These are phyloP conservation scores for Boechera retrofracta DNA, from an alignment of 345 rosid species.

Conservation along the genomic window DNA sequence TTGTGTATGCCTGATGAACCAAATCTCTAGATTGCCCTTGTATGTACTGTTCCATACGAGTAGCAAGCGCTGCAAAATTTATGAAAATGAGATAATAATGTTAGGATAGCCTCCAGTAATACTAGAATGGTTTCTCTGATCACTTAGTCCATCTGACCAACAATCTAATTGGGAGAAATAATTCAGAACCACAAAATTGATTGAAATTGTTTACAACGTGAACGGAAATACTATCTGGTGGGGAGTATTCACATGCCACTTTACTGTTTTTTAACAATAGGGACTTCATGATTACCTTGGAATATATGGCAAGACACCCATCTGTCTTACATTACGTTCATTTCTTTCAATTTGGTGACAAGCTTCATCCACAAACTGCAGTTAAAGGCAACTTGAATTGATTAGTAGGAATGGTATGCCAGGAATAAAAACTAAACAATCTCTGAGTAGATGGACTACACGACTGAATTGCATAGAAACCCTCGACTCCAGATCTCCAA, in stretches of 20 bases:
- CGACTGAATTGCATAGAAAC: conserved; percentile 91
- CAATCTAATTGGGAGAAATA: conserved; percentile 2
- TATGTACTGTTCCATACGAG: conserved; percentile 99
- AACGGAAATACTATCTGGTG: background rate
- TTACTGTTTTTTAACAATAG: background rate
- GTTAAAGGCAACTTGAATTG: conserved; percentile 30
- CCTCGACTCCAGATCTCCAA: conserved; percentile 91
- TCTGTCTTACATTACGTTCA: conserved; percentile 87
- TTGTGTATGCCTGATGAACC: conserved; percentile 96
- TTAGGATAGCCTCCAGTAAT: conserved; percentile 24
- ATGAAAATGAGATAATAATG: conserved; percentile 22
- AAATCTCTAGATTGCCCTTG: conserved; percentile 97
- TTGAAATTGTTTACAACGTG: background rate
- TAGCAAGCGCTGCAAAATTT: conserved; percentile 98
- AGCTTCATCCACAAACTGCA: conserved; percentile 98
- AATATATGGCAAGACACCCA: conserved; percentile 91
- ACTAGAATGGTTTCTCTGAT: conserved; percentile 13
- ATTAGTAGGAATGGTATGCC: conserved; percentile 25
- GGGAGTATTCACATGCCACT: background rate
- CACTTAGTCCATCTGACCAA: conserved; percentile 19
- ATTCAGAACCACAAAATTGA: conserved; percentile 9
- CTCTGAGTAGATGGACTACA: conserved; percentile 55
- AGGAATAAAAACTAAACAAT: conserved; percentile 13
- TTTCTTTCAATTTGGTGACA: conserved; percentile 96
- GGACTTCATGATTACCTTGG: conserved; percentile 62